Evolutionary conservation across 768 basidiomycete species (phyloP), one percentile per base, ranked within the genome.

Genomic region (Termitomyces sp.): DNA sequence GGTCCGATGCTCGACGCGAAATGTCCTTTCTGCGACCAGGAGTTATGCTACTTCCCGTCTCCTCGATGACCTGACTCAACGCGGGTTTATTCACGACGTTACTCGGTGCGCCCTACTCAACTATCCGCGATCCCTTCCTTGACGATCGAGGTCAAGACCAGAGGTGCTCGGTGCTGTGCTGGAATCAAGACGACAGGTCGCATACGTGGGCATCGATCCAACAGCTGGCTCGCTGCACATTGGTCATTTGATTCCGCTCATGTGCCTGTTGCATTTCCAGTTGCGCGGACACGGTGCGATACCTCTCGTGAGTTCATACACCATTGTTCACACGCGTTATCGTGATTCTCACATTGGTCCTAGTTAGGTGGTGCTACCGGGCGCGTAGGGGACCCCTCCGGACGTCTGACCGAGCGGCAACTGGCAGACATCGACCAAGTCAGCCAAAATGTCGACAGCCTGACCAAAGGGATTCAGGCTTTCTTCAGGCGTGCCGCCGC

Each of bases 291-390:
- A 98, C 71, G 75, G 77, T 29, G 78, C 86, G 41, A 86, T 98
- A 32, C 87, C 92, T 5, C 79, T 99, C 27, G 96, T 97, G 66
- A 73, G 90, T 71, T 14, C 1, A 27, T n/a, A 5, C 29, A 8
- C 31, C n/a, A n/a, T n/a, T n/a, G 44, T 14, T 46, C 4, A 6
- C 43, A 36, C 31, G 18, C 43, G 26, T 32, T 22, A 8, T 31
- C 27, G n/a, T 8, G n/a, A 53, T 49, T 31, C 46, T 34, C 39
- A 63, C 39, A 59, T 43, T 31, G 9, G n/a, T 32, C 31, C 32
- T 66, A 98, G 96, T 90, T 98, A 68, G 96, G 97, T 32, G 94
- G 94, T 1, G 95, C 94, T 9, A 98, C 96, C 0, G 97, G 94
- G 9, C 85, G 89, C n/a, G 87, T 99, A 46, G 97, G 97, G 6